These are phyloP conservation scores for Tulasnella sp. DNA, from an alignment of 768 basidiomycete genomes.

Conservation along the genomic window DNA sequence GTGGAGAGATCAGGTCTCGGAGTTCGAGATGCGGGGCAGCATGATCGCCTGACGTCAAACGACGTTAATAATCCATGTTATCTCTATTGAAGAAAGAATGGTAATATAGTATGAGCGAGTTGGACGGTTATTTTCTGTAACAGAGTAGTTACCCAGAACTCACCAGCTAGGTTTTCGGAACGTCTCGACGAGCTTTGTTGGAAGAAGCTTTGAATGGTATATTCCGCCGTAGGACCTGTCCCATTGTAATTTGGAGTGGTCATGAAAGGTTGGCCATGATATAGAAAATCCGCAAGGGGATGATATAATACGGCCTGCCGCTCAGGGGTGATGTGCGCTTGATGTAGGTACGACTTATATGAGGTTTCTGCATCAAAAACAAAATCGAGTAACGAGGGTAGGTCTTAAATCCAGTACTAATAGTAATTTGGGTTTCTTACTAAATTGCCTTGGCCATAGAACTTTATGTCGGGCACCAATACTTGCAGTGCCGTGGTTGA, in stretches of 20 bases:
- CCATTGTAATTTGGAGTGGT: neutral
- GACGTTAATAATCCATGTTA: neutral
- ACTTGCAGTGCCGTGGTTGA: neutral
- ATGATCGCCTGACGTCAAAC: neutral
- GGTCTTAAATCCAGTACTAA: fast-evolving
- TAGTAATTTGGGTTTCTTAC: neutral
- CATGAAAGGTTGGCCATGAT: neutral
- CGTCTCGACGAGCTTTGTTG: neutral
- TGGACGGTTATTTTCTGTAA: too few relatives aligned
- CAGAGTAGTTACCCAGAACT: too few relatives aligned
- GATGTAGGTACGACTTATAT: neutral
- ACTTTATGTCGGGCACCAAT: neutral
- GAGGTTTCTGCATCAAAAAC: neutral
- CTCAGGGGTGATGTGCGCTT: neutral
- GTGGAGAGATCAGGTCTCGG: neutral
- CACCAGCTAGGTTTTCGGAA: too few relatives aligned
- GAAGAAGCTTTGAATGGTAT: neutral
- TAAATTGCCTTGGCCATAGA: neutral
- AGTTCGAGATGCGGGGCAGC: neutral
- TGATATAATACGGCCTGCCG: too few relatives aligned
- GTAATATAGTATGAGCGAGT: too few relatives aligned
- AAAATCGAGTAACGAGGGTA: neutral
- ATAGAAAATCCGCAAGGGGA: too few relatives aligned
- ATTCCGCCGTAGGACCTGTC: neutral
- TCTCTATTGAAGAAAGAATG: neutral